Evolutionary conservation across 148 eudicot species (phyloP).

Genomic region (Simmondsia chinensis): DNA sequence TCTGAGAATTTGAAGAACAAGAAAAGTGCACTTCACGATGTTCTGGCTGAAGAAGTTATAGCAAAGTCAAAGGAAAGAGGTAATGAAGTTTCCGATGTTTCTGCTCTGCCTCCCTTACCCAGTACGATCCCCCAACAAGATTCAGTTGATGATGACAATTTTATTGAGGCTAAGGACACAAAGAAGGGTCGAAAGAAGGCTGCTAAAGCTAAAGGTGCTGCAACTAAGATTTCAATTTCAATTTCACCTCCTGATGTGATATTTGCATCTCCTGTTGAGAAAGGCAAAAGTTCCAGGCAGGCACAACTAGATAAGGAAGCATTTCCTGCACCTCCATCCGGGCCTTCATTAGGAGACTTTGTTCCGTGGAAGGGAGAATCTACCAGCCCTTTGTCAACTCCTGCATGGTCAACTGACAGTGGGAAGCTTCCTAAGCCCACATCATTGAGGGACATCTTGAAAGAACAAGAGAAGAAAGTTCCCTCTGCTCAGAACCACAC

Average conservation of each 20-base stretch:
- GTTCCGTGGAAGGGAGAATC: conserved; percentile 87
- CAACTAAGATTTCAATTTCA: conserved; percentile 34
- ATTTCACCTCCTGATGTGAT: conserved; percentile 28
- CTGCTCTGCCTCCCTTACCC: conserved; percentile 25
- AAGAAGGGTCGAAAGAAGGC: conserved; percentile 90
- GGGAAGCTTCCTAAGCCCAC: conserved; percentile 50
- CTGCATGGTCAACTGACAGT: conserved; percentile 88
- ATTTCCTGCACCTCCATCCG: conserved; percentile 65
- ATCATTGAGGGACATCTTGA: conserved; percentile 78
- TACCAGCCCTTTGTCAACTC: conserved; percentile 48
- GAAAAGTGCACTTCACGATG: conserved; percentile 71
- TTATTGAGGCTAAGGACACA: conserved; percentile 88
- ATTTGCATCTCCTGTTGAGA: conserved; percentile 48
- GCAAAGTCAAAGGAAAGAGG: conserved; percentile 37
- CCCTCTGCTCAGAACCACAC: conserved; percentile 22
- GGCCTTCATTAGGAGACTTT: conserved; percentile 92
- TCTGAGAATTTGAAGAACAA: conserved; percentile 35
- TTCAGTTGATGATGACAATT: conserved; percentile 39
- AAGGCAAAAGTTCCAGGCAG: conserved; percentile 48
- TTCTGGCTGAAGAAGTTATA: conserved; percentile 50
- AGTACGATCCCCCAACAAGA: conserved; percentile 21
- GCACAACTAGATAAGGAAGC: conserved; percentile 57
- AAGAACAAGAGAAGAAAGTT: conserved; percentile 58
- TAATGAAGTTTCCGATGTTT: conserved; percentile 21
- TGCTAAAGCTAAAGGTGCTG: conserved; percentile 65